Evolutionary conservation across 73 alveolate species (phyloP), one percentile per base, ranked within the genome.

Genomic region (Halteria grandinella): DNA sequence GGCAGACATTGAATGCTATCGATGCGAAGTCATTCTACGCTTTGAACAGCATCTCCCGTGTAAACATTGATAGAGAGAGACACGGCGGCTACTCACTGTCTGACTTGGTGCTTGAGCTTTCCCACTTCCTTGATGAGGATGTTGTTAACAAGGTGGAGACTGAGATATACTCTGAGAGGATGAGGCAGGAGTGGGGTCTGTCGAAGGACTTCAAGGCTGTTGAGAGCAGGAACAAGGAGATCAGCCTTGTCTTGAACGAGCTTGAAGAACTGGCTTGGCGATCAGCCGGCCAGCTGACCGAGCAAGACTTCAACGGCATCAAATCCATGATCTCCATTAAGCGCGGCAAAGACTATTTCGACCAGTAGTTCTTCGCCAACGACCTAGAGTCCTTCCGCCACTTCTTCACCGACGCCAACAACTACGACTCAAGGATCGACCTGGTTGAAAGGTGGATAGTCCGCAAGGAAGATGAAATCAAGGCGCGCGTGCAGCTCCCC

Each of bases 41-140:
- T 15, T 28, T 63, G 23, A 69, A 64, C 49, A 27, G 66, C 20
- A 29, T 85, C n/a, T 10, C 78, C 25, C 21, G 28, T 5, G 94
- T 77, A 10, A 62, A 51, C 0, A 17, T 69, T 11, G 77, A 55
- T 41, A 55, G 78, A 17, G 52, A 75, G 25, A 15, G 24, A 0
- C 64, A 66, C 31, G 75, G 83, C 10, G 0, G 69, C 32, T 85
- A 25, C 52, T 41, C 94, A 0, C 50, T 85, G 18, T 78, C 55
- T 44, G 94, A 85, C 23, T 20, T 77, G 36, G 71, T 77, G 24
- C 63, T 85, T 12, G 94, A 85, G 54, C 71, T 85, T 4, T 33
- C 69, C 24, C 89, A 85, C 75, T 85, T 85, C 58, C 32, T 85
- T 3, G 94, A 85, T 45, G 86, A 78, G 14, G 75, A 85, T 20